Evolutionary conservation across 2,329 filamentous ascomycete species (phyloP), one percentile per base, ranked within the genome.

Genomic region (Pezicula radicicola): DNA sequence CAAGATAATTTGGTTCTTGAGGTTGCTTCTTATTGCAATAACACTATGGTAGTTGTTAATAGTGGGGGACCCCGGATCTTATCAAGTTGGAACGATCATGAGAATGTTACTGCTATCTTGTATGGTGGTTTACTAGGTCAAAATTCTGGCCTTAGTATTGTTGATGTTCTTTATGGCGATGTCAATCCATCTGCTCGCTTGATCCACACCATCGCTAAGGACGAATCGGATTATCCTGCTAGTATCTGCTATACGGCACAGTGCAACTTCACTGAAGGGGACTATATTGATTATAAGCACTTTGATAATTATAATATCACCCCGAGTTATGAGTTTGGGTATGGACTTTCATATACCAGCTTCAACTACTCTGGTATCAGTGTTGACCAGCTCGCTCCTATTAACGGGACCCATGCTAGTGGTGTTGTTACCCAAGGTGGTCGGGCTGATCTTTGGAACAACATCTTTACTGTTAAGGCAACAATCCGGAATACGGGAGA

Each of bases 11-110:
- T 97, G 49, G 87, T 97, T 70, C 80, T 86, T 68, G 89, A 86
- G 44, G 89, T 95, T 15, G 83, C 89, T 0, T 76, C 83, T 9
- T 68, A 83, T 56, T 91, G 86, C 76, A 84, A 86, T 73, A 96
- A 96, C 78, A 95, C 90, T 15, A 86, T 97, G 53, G 88, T 97
- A 13, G 82, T 96, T 52, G 85, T 97, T 51, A 92, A 97, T 74
- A 89, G 88, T 2, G 81, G 86, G 3, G 91, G 91, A 0, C 83
- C 91, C 1, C 87, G 94, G 6, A 74, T 94, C 1, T 71, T 96
- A n/a, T 82, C 84, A 16, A 80, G 88, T 7, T 91, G 83, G 76
- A 83, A 87, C 62, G 71, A 87, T 49, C 83, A 84, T 69, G 80
- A 83, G 42, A 94, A 94, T 69, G 79, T 94, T 46, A 90, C 88